phyloP scores from a whole-genome alignment of 2,329 filamentous ascomycete genomes.

The Cladosporium oxysporum region DNA sequence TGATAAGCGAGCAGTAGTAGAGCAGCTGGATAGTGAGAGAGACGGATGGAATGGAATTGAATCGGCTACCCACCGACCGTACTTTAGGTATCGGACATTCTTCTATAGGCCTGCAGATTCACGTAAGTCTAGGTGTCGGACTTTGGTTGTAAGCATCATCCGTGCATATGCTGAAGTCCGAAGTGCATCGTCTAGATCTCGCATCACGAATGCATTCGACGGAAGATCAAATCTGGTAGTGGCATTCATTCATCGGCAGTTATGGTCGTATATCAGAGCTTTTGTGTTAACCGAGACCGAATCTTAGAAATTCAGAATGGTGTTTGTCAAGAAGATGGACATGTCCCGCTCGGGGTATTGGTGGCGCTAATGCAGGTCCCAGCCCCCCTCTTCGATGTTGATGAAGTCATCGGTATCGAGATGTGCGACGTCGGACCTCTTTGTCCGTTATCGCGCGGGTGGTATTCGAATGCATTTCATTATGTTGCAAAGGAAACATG shows the following conservation, averaged over 20 bases:
- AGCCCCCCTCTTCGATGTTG: neutral
- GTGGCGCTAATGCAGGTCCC: constrained; percentile 15
- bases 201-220: neutral
- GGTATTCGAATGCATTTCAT: neutral
- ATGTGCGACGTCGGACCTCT: neutral
- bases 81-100: neutral
- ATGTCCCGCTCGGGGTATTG: constrained; percentile 1
- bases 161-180: constrained; percentile 15
- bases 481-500: neutral
- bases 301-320: neutral
- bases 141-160: constrained; percentile 13
- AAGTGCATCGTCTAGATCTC: neutral
- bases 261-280: neutral
- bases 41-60: neutral
- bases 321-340: neutral
- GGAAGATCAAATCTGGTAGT: neutral
- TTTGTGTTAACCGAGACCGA: neutral
- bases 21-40: neutral
- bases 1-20: neutral
- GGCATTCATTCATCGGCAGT: neutral
- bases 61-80: neutral
- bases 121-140: constrained; percentile 14
- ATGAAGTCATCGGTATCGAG: constrained; percentile 12
- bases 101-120: constrained; percentile 14
- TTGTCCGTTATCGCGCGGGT: neutral